Base-by-base conservation (phyloP, 2,329 filamentous ascomycete species). In the Cercospora canescens region DNA sequence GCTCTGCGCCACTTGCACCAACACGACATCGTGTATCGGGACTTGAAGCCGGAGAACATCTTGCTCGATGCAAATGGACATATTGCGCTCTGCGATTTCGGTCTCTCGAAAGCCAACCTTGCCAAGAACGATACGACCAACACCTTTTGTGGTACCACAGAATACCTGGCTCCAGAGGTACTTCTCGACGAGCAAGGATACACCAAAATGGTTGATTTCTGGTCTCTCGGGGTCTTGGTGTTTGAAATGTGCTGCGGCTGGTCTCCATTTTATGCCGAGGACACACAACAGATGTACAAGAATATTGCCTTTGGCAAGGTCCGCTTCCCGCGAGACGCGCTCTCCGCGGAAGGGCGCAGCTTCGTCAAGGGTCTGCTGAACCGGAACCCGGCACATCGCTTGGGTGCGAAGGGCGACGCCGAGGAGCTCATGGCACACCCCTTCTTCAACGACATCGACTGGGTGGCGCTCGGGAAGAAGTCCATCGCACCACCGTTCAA, bases 261-360 rank as follows among this genome's bases (percentile, higher is more conserved):
- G 95, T 97, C 93, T 75, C 95, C 95, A 0, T 99, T 99, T 81
- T 99, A 98, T 74, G 95, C 95, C 64, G 95, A 99, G 76, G 95
- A 99, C 76, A 99, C 95, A 0, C 95, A 99, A 80, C 95, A 99
- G 79, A 99, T 99, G 95, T 99, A 99, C 84, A 99, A 99, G 85
- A 99, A 99, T 82, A 99, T 99, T 77, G 95, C 95, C 0, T 99
- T 99, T 76, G 95, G 95, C 77, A 99, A 99, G 78, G 95, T 99
- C 65, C 87, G 95, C 67, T 99, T 99, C 79, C 95, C 95, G 7
- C 88, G 94, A 71, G 95, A 99, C 79, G 96, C 95, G 1, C 83
- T 99, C 34, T 97, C 93, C 67, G 91, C 93, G 45, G 95, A 99
- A 79, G 95, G 95, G 66, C 88, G 95, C 66, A 98, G 97, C 80